Evolutionary conservation across 2,329 filamentous ascomycete genomes (phyloP).

Genomic region (Alternaria sp.): DNA sequence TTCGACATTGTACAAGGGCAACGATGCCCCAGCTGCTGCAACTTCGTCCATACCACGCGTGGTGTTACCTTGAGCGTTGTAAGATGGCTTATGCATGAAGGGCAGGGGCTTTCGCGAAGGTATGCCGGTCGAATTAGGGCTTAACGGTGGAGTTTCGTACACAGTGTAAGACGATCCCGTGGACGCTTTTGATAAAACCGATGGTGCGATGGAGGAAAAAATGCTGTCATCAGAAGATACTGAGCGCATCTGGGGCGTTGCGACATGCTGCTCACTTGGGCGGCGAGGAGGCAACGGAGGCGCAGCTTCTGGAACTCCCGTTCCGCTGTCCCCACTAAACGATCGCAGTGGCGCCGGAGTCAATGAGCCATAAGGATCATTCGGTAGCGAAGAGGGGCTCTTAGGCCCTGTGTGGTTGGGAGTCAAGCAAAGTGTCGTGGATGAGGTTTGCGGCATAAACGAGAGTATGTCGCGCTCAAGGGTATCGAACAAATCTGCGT

Average conservation of each 20-base stretch:
- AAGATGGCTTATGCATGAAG: conserved; percentile 17
- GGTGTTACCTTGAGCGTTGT: conserved; percentile 8
- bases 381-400: neutral
- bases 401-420: neutral
- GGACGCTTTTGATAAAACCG: conserved; percentile 19
- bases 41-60: neutral
- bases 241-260: conserved; percentile 7
- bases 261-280: conserved; percentile 14
- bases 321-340: conserved; percentile 9
- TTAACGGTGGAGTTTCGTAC: conserved; percentile 7
- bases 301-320: neutral
- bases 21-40: neutral
- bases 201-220: conserved; percentile 8
- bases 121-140: neutral
- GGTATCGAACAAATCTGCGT: conserved; percentile 13
- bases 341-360: conserved; percentile 10
- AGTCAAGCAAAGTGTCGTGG: conserved; percentile 6
- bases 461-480: conserved; percentile 24
- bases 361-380: neutral
- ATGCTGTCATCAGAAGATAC: conserved; percentile 17
- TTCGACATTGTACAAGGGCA: conserved; percentile 18
- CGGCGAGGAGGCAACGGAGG: conserved; percentile 32
- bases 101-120: conserved; percentile 19
- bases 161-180: conserved; percentile 24
- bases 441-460: conserved; percentile 21